These are phyloP conservation scores for Nakaseomyces glabratus DNA, from an alignment of 1,139 yeast genomes.

Conservation along the genomic window DNA sequence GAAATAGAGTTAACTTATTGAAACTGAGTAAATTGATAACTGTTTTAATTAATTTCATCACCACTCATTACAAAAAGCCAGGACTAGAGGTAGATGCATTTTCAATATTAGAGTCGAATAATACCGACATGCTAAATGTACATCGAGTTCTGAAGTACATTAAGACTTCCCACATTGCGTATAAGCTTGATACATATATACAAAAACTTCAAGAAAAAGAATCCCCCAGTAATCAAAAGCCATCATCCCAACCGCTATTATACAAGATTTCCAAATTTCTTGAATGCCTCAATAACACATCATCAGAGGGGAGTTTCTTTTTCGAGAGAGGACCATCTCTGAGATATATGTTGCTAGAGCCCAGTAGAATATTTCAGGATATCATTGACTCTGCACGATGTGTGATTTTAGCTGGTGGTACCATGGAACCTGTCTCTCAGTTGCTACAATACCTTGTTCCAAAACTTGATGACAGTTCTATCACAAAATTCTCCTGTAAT, in stretches of 20 bases:
- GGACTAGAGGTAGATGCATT: slow-evolving; percentile 47
- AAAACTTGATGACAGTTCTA: slow-evolving; percentile 35
- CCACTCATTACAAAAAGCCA: slow-evolving; percentile 31
- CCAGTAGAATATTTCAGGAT: slow-evolving; percentile 60
- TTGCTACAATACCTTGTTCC: slow-evolving; percentile 62
- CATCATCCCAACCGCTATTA: slow-evolving; percentile 42
- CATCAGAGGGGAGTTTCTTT: slow-evolving; percentile 72
- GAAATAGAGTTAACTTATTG: slow-evolving; percentile 60
- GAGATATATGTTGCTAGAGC: slow-evolving; percentile 72
- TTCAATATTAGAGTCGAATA: slow-evolving; percentile 47
- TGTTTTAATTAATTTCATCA: slow-evolving; percentile 41
- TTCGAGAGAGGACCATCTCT: slow-evolving; percentile 40
- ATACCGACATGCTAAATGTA: slow-evolving; percentile 66
- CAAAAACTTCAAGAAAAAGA: slow-evolving; percentile 30
- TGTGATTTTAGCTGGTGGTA: slow-evolving; percentile 85
- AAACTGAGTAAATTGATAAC: slow-evolving; percentile 55
- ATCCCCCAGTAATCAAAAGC: slow-evolving; percentile 11
- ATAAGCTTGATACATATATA: slow-evolving; percentile 69
- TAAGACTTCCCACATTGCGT: slow-evolving; percentile 65
- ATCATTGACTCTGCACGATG: slow-evolving; percentile 60
- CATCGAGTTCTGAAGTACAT: slow-evolving; percentile 60
- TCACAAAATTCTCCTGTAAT: slow-evolving; percentile 62
- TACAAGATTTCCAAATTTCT: slow-evolving; percentile 61
- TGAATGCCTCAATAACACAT: slow-evolving; percentile 60
- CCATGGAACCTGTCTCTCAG: slow-evolving; percentile 86